phyloP scores from a whole-genome alignment of 768 basidiomycete species.

The Porphyrellus cyaneotinctus region DNA sequence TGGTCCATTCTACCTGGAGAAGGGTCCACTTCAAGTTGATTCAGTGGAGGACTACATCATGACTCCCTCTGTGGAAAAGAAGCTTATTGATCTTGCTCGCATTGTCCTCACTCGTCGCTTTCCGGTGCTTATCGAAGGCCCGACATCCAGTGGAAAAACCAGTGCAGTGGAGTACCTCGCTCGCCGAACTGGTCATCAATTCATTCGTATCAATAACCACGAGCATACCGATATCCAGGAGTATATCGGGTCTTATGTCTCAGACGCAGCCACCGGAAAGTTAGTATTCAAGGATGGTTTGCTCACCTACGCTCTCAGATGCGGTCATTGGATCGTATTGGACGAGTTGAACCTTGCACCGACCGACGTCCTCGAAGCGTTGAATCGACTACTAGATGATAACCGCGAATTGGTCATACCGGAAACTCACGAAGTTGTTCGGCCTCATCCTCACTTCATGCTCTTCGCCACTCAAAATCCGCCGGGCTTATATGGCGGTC shows the following conservation, averaged over 20 bases:
- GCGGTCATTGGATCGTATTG: conserved; percentile 96
- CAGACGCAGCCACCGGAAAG: conserved; percentile 89
- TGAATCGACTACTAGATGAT: conserved; percentile 95
- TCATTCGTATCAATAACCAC: conserved; percentile 98
- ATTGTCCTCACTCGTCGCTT: conserved; percentile 86
- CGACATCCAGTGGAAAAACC: conserved; percentile 96
- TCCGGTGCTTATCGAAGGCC: conserved; percentile 95
- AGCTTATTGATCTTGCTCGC: conserved; percentile 91
- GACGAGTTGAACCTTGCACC: conserved; percentile 98
- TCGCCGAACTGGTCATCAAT: conserved; percentile 86
- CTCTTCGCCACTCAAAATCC: conserved; percentile 99
- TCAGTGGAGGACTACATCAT: conserved; percentile 81
- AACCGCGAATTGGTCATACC: conserved; percentile 95
- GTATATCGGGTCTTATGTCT: conserved; percentile 94
- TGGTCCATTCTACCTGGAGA: conserved; percentile 87
- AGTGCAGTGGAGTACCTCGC: conserved; percentile 96
- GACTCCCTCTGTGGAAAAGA: conserved; percentile 91
- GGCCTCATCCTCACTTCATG: conserved; percentile 94
- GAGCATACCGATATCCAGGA: conserved; percentile 99
- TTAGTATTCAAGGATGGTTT: conserved; percentile 93
- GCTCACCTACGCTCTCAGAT: conserved; percentile 84
- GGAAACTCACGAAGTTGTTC: conserved; percentile 92
- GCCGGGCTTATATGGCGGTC: conserved; percentile 89
- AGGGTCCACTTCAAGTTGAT: conserved; percentile 64
- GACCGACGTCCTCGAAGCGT: conserved; percentile 94